phyloP scores from a whole-genome alignment of 2,329 filamentous ascomycete genomes.

The Magnaporthiopsis incrustans region DNA sequence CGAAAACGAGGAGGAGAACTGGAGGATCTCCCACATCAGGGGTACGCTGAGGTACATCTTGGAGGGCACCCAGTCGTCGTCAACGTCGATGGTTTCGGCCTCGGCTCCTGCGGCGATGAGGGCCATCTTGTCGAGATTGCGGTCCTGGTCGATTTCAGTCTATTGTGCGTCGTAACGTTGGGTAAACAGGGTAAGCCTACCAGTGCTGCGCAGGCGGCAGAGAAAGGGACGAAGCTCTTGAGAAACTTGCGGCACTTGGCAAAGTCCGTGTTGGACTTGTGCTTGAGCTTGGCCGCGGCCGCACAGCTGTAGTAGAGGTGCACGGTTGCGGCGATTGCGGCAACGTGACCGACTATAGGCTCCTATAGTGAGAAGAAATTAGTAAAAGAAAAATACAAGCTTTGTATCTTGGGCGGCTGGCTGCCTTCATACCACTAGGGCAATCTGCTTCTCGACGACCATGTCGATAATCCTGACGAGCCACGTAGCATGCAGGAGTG shows the following conservation, averaged over 20 bases:
- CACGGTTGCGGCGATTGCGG: conserved; percentile 43
- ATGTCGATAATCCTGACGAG: conserved; percentile 46
- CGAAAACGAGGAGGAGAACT: conserved; percentile 36
- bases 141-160: conserved; percentile 26
- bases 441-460: conserved; percentile 41
- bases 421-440: conserved; percentile 22
- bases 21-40: conserved; percentile 44
- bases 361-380: conserved; percentile 20
- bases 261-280: conserved; percentile 32
- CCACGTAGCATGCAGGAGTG: conserved; percentile 44
- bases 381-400: background rate
- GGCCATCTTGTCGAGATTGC: conserved; percentile 38
- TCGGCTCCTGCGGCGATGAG: conserved; percentile 30
- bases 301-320: conserved; percentile 47
- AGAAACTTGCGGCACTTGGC: conserved; percentile 41
- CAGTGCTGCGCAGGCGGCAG: conserved; percentile 35
- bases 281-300: conserved; percentile 35
- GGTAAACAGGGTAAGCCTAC: conserved; percentile 22
- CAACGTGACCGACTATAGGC: conserved; percentile 43
- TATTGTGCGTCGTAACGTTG: background rate
- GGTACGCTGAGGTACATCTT: conserved; percentile 44
- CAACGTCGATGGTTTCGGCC: conserved; percentile 24
- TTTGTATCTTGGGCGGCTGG: no score
- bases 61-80: conserved; percentile 44
- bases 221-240: conserved; percentile 38